Base-by-base conservation (phyloP, 306 rosid genomes). In the Purshia tridentata region DNA sequence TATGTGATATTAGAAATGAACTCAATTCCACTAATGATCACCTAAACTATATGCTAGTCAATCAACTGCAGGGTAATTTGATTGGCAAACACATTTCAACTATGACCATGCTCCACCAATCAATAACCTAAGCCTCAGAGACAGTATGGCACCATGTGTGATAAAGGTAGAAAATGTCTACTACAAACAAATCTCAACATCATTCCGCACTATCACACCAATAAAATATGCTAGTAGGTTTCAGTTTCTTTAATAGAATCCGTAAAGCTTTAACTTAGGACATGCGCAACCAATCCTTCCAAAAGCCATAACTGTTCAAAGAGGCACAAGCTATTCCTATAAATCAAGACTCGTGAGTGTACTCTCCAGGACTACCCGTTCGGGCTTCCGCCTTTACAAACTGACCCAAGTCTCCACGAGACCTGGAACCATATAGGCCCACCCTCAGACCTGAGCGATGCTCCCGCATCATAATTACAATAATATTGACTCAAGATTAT, bases 401-500 rank as follows among this genome's bases (percentile, higher is more conserved):
- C n/a, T n/a, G n/a, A n/a, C n/a, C n/a, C n/a, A n/a, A n/a, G n/a
- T n/a, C n/a, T n/a, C n/a, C n/a, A n/a, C n/a, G n/a, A n/a, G n/a
- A n/a, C n/a, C n/a, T n/a, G n/a, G n/a, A n/a, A n/a, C n/a, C n/a
- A n/a, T n/a, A n/a, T n/a, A n/a, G n/a, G n/a, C n/a, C n/a, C n/a
- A n/a, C n/a, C n/a, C n/a, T n/a, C n/a, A n/a, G n/a, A n/a, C n/a
- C n/a, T n/a, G n/a, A n/a, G n/a, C n/a, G n/a, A n/a, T n/a, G n/a
- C n/a, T n/a, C n/a, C n/a, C n/a, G n/a, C n/a, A n/a, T n/a, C n/a
- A n/a, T n/a, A 52, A 20, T 12, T 45, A 9, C 4, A 22, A 22
- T 12, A 42, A 15, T 51, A 29, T 29, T 45, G 65, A 62, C 48
- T 66, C 65, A 7, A 77, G 55, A 72, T 40, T 72, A 7, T 44